Base-by-base conservation (phyloP, 495 filamentous ascomycete species). In the Lasiosphaeria ovina region DNA sequence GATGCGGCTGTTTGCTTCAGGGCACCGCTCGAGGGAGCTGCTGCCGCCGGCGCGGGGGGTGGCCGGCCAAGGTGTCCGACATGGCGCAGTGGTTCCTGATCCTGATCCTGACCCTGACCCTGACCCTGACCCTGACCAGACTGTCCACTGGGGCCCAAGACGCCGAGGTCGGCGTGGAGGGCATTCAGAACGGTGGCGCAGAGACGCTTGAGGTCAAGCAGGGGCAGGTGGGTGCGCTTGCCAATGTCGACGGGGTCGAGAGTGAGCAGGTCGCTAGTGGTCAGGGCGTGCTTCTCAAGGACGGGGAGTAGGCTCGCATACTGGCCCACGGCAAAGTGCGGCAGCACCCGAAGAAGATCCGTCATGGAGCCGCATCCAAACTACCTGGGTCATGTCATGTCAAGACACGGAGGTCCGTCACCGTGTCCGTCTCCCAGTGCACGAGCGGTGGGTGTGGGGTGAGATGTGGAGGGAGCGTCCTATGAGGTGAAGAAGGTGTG, bases 261-360 rank as follows among this genome's bases (percentile, higher is more conserved):
- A 1, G 89, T 90, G 66, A 98, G 80, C 40, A 98, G 86, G 69
- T 98, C 94, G 62, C 85, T 87, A 32, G 87, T 90, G 6, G 88
- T 91, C 68, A 97, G 78, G 35, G 77, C 72, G 69, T 84, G 79
- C 69, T 84, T 84, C 72, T 97, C 93, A 40, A 97, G 79, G 1
- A 87, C 86, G 2, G 91, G 87, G 32, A 97, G 76, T 16, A 97
- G 87, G 67, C 88, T 85, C 5, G 86, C 78, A 71, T 86, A 91
- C 66, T 83, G 81, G 58, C 84, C 85, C 63, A 83, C 76, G 36
- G 80, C 72, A 76, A 97, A 96, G 74, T 82, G 77, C 65, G 94
- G 94, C 54, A 97, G 85, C 70, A 93, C 83, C 71, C 83, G 79
- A 69, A 87, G 78, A 62, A 98, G 89, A 85, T 98, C 93, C 73